Base-by-base conservation (phyloP, 352 stramenopile genomes). In the Hyaloperonospora brassicae region DNA sequence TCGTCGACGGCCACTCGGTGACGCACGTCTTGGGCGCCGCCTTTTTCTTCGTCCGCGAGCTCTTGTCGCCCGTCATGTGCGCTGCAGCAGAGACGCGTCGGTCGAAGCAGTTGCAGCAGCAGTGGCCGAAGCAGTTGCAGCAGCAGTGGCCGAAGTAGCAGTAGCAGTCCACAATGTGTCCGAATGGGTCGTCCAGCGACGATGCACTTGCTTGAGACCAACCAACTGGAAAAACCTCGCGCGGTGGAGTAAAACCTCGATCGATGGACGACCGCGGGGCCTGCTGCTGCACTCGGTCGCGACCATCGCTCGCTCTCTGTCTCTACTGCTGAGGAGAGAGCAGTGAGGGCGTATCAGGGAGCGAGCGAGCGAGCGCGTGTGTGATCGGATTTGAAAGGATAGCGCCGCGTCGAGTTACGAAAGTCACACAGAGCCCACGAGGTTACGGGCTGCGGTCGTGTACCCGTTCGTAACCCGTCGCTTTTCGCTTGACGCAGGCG, bases 1-100 rank as follows among this genome's bases (percentile, higher is more conserved):
- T 94, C 2, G 84, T 94, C 45, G 79, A 63, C 17, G 81, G 76
- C 84, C 84, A 94, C 13, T 79, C 62, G n/a, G 60, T 85, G 46
- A 73, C 79, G 22, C 52, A 59, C 10, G 43, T 31, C 54, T 74
- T 79, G 36, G 40, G 62, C 66, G 76, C 76, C 66, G 76, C 76
- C 47, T 21, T 59, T 56, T 75, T 69, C 62, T 74, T 85, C 58
- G 76, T 81, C 22, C 27, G 30, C 51, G 48, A 64, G 51, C 57
- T 70, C 68, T 76, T 81, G 57, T 84, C 70, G 38, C 61, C 62
- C 44, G 64, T 63, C 62, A 77, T 79, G 58, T 46, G 54, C 38
- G 27, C 43, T 39, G 25, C 11, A 5, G 24, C 11, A 24, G 27
- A 51, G 57, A 52, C 50, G 22, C 6, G 38, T 53, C 14, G 42